phyloP scores from a whole-genome alignment of 768 basidiomycete genomes.

The Termitomyces sp. region DNA sequence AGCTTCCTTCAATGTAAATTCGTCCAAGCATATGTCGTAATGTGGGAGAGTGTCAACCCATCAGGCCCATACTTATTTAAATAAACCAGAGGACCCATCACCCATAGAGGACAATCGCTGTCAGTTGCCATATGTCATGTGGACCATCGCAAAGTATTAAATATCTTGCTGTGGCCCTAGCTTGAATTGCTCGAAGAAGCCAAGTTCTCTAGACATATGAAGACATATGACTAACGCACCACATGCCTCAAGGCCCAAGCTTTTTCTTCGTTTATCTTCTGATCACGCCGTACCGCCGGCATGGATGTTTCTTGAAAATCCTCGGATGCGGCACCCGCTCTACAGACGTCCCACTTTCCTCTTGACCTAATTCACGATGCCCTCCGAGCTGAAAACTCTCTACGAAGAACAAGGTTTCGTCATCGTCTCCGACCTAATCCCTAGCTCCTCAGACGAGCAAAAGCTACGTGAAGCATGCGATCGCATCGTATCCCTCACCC shows the following conservation, averaged over 20 bases:
- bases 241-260: background rate
- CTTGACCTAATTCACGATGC: constrained; percentile 9
- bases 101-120: too few species aligned
- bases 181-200: too few species aligned
- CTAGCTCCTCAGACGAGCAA: constrained; percentile 24
- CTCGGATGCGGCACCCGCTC: background rate
- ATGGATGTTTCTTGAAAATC: background rate
- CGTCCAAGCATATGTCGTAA: background rate
- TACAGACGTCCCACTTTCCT: background rate
- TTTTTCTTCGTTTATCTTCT: background rate
- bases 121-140: background rate
- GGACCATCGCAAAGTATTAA: background rate
- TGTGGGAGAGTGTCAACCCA: background rate
- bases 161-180: background rate
- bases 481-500: constrained; percentile 44
- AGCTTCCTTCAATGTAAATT: background rate
- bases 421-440: constrained; percentile 51
- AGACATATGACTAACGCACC: background rate
- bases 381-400: constrained; percentile 29
- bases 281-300: background rate
- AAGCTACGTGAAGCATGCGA: constrained; percentile 46
- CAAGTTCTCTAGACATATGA: background rate
- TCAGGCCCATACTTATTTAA: background rate
- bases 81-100: background rate
- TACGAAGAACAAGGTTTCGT: constrained; percentile 68